A percentile compares a stretch with the other conserved stretches of the same genome.
Evolutionary conservation across 345 rosid genomes (phyloP).

Genomic region (Eucalyptus coolabah): DNA sequence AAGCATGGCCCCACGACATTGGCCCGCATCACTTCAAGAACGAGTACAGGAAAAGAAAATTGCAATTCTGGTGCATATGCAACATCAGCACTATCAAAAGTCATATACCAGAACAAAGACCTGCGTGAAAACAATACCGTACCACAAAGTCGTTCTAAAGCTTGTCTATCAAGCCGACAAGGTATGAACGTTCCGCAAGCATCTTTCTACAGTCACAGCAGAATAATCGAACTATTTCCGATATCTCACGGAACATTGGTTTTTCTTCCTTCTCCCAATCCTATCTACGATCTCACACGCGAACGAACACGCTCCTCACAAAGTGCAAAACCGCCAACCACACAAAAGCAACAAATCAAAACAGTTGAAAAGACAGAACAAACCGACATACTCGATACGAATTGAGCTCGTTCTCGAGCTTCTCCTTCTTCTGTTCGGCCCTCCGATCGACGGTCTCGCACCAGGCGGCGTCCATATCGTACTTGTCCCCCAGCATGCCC

Average conservation of each 20-base stretch:
- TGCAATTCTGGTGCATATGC: neutral
- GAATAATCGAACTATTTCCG: neutral
- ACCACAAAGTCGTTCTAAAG: neutral
- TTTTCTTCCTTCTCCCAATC: neutral
- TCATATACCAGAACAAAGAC: neutral
- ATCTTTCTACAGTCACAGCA: neutral
- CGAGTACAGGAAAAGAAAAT: neutral
- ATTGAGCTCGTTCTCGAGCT: conserved; percentile 86
- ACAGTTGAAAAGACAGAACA: neutral
- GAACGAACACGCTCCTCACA: neutral
- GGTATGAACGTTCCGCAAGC: neutral
- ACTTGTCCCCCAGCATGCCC: conserved; percentile 58
- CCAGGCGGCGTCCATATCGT: conserved; percentile 61
- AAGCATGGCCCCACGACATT: neutral
- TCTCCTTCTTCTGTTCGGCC: conserved; percentile 77
- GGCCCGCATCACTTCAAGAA: neutral
- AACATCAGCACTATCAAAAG: neutral
- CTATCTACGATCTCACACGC: neutral
- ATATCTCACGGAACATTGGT: neutral
- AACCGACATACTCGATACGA: conserved; percentile 59
- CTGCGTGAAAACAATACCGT: neutral
- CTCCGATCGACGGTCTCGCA: conserved; percentile 67
- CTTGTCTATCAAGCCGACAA: neutral
- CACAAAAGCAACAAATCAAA: neutral
- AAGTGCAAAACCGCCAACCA: neutral